Evolutionary conservation across 805 yeast species (phyloP).

Genomic region (Saccharomycopsis sp.): DNA sequence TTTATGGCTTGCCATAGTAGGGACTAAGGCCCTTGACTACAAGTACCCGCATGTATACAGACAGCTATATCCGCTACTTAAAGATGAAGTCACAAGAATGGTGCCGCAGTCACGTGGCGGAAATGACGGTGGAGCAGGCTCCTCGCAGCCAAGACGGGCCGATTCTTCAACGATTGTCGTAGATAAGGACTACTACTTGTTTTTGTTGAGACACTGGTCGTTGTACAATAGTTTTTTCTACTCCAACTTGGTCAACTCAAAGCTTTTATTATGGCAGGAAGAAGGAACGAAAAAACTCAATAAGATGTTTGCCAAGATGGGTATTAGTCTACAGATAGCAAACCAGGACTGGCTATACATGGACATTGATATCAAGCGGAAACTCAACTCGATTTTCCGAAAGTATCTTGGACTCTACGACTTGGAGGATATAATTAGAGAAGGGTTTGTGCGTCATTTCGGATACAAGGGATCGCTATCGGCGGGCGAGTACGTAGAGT

Average conservation of each 20-base stretch:
- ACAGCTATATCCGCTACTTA: conserved; percentile 61
- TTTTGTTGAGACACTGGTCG: conserved; percentile 87
- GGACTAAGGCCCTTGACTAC: conserved; percentile 73
- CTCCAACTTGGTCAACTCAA: conserved; percentile 86
- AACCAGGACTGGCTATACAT: conserved; percentile 89
- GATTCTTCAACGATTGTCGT: conserved; percentile 41
- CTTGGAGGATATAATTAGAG: conserved; percentile 71
- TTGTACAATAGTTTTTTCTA: conserved; percentile 85
- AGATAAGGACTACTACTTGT: conserved; percentile 81
- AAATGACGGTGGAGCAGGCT: conserved; percentile 25
- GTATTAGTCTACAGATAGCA: conserved; percentile 82
- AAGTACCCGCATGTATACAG: conserved; percentile 71
- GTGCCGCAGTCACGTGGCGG: conserved; percentile 30
- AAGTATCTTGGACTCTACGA: conserved; percentile 71
- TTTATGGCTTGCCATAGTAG: conserved; percentile 85
- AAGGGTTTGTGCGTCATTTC: conserved; percentile 79
- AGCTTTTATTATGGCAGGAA: conserved; percentile 82
- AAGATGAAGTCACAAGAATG: conserved; percentile 77
- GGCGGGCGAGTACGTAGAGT: conserved; percentile 90
- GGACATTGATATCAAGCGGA: conserved; percentile 72
- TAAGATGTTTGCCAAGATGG: conserved; percentile 94
- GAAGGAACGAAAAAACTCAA: conserved; percentile 83
- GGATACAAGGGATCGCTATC: conserved; percentile 85
- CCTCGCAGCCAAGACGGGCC: conserved; percentile 14
- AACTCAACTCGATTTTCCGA: conserved; percentile 59